phyloP scores from a whole-genome alignment of 2,329 filamentous ascomycete species.

The Meredithiella fracta region DNA sequence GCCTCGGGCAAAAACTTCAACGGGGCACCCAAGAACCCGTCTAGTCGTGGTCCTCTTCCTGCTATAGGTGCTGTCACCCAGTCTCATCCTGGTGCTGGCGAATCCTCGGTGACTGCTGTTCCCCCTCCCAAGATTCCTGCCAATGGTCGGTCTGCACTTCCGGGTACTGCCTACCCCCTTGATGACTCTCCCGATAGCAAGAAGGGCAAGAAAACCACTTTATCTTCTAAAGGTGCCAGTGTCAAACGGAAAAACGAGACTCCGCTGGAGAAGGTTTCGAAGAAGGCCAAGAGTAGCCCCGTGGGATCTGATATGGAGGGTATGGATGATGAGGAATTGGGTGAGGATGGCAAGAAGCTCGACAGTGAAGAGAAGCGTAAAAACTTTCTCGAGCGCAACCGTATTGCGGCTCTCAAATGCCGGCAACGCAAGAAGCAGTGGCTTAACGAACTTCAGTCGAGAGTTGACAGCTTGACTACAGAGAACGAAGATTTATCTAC shows the following conservation, averaged over 20 bases:
- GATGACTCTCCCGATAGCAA: slow-evolving; percentile 20
- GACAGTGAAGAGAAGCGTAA: slow-evolving; percentile 97
- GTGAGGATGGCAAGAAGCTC: slow-evolving; percentile 58
- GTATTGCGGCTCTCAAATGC: slow-evolving; percentile 91
- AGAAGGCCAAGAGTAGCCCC: slow-evolving; percentile 51
- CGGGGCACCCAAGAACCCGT: neutral
- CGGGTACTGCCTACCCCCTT: slow-evolving; percentile 22
- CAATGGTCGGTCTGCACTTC: slow-evolving; percentile 2
- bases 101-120: neutral
- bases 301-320: slow-evolving; percentile 17
- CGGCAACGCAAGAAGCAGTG: slow-evolving; percentile 98
- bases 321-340: slow-evolving; percentile 19
- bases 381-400: slow-evolving; percentile 91
- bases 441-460: slow-evolving; percentile 84
- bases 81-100: neutral
- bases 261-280: slow-evolving; percentile 42
- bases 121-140: neutral
- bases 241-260: slow-evolving; percentile 43
- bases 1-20: slow-evolving; percentile 27
- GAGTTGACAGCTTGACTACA: slow-evolving; percentile 80
- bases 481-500: slow-evolving; percentile 80
- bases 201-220: slow-evolving; percentile 4
- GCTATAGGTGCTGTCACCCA: neutral
- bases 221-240: slow-evolving; percentile 30
- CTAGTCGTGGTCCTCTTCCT: neutral